Evolutionary conservation across 2,329 filamentous ascomycete genomes (phyloP), one percentile per base, ranked within the genome.

Genomic region (Calonectria ilicicola): DNA sequence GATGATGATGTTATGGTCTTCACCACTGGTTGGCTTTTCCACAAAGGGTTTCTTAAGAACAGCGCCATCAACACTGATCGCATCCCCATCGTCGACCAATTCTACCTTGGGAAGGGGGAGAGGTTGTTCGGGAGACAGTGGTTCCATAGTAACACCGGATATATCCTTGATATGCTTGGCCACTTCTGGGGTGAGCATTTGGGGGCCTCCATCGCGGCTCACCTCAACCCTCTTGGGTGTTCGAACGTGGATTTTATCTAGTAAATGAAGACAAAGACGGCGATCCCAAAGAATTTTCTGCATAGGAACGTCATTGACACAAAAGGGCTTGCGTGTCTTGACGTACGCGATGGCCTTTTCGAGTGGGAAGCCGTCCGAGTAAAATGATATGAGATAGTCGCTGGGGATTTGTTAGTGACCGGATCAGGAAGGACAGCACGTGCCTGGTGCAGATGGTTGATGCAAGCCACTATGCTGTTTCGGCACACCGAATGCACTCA

Each of bases 1-100:
- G 69, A 99, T 98, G 84, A 98, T 94, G 79, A 99, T 98, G 82
- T 99, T 99, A 86, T 99, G 97, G 80, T 99, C 96, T 84, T 99
- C 97, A 40, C 97, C 97, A 81, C 95, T 98, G n/a, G 95, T 96
- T 0, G 97, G 97, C 83, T 99, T 99, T 82, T 99, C 97, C 44
- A 99, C 97, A 81, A 99, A 99, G 0, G 97, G 97, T 82, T 99
- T 99, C 78, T 90, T 93, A 56, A 99, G 89, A 5, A 92, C 84
- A 47, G 90, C 88, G 14, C 96, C 97, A 81, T 99, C 96, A 12
- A 99, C 96, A 49, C 93, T 91, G 67, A 99, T 88, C 5, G 94
- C 93, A 81, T 99, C 96, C 32, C 94, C 94, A 77, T 98, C 93
- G 74, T 98, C 96, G n/a, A 97, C 89, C 75, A 99, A 87, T 80